A percentile compares a stretch with the other conserved stretches of the same genome.
Evolutionary conservation across 345 rosid species (phyloP).

Genomic region (Xanthoceras sorbifolium): DNA sequence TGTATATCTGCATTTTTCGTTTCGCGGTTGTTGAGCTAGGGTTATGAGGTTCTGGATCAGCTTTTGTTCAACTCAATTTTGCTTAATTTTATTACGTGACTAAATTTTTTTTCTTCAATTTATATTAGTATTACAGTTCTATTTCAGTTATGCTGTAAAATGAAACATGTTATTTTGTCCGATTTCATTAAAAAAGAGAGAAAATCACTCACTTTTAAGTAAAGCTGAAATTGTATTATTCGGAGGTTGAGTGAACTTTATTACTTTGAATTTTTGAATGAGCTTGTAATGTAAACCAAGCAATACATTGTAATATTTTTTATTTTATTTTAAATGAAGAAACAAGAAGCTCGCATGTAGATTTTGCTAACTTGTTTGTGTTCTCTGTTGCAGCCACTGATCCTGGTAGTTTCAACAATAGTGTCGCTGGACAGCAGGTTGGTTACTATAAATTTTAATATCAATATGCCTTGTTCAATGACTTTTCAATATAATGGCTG

Average conservation of each 20-base stretch:
- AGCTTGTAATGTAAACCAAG: background rate
- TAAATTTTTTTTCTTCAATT: background rate
- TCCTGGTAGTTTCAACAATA: conserved; percentile 58
- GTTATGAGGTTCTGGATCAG: conserved; percentile 12
- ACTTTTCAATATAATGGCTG: background rate
- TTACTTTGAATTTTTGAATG: background rate
- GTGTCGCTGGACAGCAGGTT: conserved; percentile 60
- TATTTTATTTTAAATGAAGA: background rate
- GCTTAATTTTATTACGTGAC: background rate
- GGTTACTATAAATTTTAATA: conserved; percentile 10
- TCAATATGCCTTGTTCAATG: conserved; percentile 1
- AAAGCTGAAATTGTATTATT: background rate
- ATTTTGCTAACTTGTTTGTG: background rate
- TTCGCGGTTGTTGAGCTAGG: conserved; percentile 10
- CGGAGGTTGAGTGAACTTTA: background rate
- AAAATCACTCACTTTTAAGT: background rate
- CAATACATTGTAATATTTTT: background rate
- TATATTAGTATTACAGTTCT: background rate
- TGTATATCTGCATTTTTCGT: background rate
- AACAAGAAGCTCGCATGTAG: background rate
- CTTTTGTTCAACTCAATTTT: background rate
- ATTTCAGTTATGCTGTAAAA: background rate
- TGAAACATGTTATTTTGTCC: background rate
- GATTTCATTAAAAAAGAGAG: background rate
- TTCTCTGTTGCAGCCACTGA: conserved; percentile 43